Percentiles rank a stretch among this genome's conserved stretches.
These are phyloP conservation scores for Hygrophorus russula DNA, from an alignment of 768 basidiomycete species.

Conservation along the genomic window DNA sequence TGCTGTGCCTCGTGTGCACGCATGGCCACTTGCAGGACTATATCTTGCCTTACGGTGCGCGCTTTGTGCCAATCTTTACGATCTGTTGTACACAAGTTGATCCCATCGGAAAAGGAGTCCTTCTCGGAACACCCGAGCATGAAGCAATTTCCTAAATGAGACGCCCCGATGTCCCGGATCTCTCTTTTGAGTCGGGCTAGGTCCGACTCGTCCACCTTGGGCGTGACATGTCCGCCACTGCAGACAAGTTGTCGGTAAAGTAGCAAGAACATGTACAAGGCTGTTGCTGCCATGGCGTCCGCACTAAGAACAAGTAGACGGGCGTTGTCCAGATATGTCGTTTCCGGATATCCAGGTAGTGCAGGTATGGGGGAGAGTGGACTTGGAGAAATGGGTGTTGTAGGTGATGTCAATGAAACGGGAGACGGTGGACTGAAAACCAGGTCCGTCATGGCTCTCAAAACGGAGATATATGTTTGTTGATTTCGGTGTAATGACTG, in stretches of 20 bases:
- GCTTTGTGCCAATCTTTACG: slow-evolving; percentile 38
- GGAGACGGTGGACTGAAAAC: slow-evolving; percentile 43
- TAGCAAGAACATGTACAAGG: slow-evolving; percentile 71
- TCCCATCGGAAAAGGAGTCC: slow-evolving; percentile 10
- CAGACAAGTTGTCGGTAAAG: slow-evolving; percentile 68
- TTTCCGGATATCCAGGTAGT: slow-evolving; percentile 55
- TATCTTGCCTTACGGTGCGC: slow-evolving; percentile 45
- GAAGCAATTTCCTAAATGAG: slow-evolving; percentile 54
- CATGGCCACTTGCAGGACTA: slow-evolving; percentile 67
- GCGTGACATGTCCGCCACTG: slow-evolving; percentile 22
- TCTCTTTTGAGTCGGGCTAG: slow-evolving; percentile 59
- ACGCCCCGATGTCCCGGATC: slow-evolving; percentile 59
- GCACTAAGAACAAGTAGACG: slow-evolving; percentile 55
- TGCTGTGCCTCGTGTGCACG: slow-evolving; percentile 42
- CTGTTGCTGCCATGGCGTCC: slow-evolving; percentile 66
- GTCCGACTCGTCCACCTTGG: slow-evolving; percentile 38
- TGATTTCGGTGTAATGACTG: slow-evolving; percentile 35
- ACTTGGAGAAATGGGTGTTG: slow-evolving; percentile 20
- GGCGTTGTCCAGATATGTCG: slow-evolving; percentile 66
- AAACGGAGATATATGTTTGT: slow-evolving; percentile 42
- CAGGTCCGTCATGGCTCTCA: slow-evolving; percentile 54
- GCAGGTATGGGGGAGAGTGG: slow-evolving; percentile 17
- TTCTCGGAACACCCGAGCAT: slow-evolving; percentile 7
- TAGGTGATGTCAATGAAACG: slow-evolving; percentile 18
- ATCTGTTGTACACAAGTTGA: slow-evolving; percentile 12